Percentiles rank a stretch among this genome's conserved stretches.
These are phyloP conservation scores for Pichia kluyveri DNA, from an alignment of 805 yeast species.

Conservation along the genomic window DNA sequence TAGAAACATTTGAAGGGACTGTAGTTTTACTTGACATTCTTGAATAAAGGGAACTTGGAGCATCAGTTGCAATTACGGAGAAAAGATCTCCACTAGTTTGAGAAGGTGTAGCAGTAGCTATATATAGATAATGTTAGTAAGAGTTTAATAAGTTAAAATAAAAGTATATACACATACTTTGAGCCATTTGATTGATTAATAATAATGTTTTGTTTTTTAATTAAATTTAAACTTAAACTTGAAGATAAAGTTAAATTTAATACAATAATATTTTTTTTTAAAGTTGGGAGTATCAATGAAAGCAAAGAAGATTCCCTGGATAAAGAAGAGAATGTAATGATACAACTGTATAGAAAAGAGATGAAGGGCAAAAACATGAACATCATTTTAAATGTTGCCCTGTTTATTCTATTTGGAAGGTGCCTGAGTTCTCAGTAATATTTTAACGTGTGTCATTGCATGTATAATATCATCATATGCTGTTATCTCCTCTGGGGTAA, in stretches of 20 bases:
- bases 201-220: too few relatives aligned
- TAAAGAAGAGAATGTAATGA: too few relatives aligned
- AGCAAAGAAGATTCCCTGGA: too few relatives aligned
- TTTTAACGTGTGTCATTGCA: neutral
- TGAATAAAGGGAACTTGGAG: conserved; percentile 39
- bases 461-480: neutral
- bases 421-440: neutral
- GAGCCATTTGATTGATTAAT: neutral
- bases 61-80: conserved; percentile 15
- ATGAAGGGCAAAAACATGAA: too few relatives aligned
- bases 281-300: too few relatives aligned
- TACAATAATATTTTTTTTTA: too few relatives aligned
- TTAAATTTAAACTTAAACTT: too few relatives aligned
- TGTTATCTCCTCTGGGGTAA: neutral
- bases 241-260: too few relatives aligned
- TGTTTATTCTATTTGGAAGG: neutral
- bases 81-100: conserved; percentile 6
- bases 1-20: conserved; percentile 39
- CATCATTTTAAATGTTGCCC: too few relatives aligned
- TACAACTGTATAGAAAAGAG: too few relatives aligned
- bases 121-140: neutral
- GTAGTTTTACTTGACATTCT: conserved; percentile 33
- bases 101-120: neutral
- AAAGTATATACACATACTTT: neutral
- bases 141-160: too few relatives aligned